These are phyloP conservation scores for Globisporangium emineosum DNA, from an alignment of 352 stramenopile species.

Conservation along the genomic window DNA sequence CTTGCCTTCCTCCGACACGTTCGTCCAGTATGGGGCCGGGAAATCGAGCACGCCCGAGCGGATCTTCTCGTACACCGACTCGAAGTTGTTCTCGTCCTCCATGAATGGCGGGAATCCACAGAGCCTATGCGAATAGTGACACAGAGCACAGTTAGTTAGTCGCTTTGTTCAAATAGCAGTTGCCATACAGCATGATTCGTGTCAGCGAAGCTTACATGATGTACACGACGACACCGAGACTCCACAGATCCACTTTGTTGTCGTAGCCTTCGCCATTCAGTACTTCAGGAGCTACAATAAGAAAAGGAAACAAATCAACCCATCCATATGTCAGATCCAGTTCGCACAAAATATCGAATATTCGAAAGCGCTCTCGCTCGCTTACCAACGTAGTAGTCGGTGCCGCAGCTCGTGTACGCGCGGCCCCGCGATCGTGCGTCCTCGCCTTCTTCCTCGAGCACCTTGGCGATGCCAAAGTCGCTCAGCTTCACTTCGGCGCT, in stretches of 20 bases:
- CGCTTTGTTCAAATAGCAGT: not conserved
- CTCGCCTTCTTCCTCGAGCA: constrained; percentile 78
- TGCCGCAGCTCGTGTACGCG: constrained; percentile 86
- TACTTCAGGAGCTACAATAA: constrained; percentile 58
- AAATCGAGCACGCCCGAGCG: constrained; percentile 76
- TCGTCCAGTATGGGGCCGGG: constrained; percentile 81
- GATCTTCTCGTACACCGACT: constrained; percentile 86
- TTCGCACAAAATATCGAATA: not conserved
- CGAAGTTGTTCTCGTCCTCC: constrained; percentile 78
- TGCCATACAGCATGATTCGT: constrained; percentile 1
- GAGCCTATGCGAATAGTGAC: constrained; percentile 31
- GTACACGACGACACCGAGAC: constrained; percentile 82
- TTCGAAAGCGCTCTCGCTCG: constrained; percentile 4
- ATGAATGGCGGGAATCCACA: constrained; percentile 81
- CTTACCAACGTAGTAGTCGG: constrained; percentile 84
- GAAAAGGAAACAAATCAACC: constrained; percentile 2
- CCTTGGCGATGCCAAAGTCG: constrained; percentile 84
- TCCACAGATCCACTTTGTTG: constrained; percentile 87
- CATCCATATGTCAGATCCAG: not conserved
- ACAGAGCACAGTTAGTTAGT: not conserved
- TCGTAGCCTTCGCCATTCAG: constrained; percentile 84
- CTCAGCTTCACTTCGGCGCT: constrained; percentile 78
- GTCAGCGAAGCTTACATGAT: constrained; percentile 66
- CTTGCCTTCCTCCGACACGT: constrained; percentile 82
- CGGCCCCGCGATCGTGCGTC: constrained; percentile 59